Base-by-base conservation (phyloP, 768 basidiomycete genomes). In the Royoungia palumana region DNA sequence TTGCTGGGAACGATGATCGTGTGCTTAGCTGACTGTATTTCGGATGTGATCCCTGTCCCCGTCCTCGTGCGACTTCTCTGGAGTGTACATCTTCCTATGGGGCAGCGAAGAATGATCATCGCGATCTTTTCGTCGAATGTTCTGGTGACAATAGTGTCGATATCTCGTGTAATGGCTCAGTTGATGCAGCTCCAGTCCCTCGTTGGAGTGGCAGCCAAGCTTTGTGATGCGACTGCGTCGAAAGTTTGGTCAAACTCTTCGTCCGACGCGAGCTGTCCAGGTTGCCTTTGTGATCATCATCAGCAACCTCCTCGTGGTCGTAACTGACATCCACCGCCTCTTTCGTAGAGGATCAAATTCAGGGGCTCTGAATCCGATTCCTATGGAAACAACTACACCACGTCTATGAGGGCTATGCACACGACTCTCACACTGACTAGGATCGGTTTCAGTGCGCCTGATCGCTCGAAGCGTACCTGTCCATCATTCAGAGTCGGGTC, bases 231-330 rank as follows among this genome's bases (percentile, higher is more conserved):
- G 48, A 25, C 19, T 30, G 16, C 19, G 16, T 13, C 10, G 1
- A 30, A 24, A 4, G 16, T 13, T 32, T 30, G 14, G 5, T 22
- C 12, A 19, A 17, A 16, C 14, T 36, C 41, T n/a, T 24, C 7
- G 30, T 41, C 49, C 51, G 12, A 53, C 9, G 4, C 14, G 39
- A 50, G 12, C 24, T 21, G 17, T 19, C 8, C 36, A 60, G 63
- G 44, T 44, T 4, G 60, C 57, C 20, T 44, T 27, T 24, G 50
- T 48, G 11, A 45, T 37, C 30, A 56, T 64, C 49, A 56, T 38
- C 30, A 60, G 61, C 16, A 60, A 58, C 37, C 25, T 62, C 6
- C 54, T 62, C 11, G 58, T 62, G 28, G 39, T 59, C 24, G 54
- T 39, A 28, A 62, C 56, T 5, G 41, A 50, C 21, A 6, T 52